Conservation (phyloP, 2,329 filamentous ascomycete species). For the Macroventuria anomochaeta region DNA sequence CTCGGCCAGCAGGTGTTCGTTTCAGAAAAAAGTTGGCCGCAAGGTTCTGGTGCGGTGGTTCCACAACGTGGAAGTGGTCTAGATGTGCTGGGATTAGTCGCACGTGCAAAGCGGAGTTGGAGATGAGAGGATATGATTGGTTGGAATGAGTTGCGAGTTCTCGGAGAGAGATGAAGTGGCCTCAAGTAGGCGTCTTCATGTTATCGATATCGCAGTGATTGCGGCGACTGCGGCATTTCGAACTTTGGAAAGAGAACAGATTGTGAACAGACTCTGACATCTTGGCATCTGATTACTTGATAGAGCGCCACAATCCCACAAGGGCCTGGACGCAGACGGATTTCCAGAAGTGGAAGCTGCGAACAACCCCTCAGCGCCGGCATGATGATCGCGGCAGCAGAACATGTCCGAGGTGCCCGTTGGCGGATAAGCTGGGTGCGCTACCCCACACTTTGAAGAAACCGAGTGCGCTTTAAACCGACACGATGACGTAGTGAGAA, state of each 20-base stretch:
- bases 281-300: neutral
- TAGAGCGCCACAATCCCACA: neutral
- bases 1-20: no score
- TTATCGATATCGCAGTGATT: no score
- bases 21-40: no score
- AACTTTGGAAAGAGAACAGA: no score
- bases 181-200: no score
- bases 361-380: slow-evolving; percentile 1
- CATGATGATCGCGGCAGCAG: slow-evolving; percentile 9
- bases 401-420: slow-evolving; percentile 1
- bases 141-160: neutral
- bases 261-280: neutral
- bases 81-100: slow-evolving; percentile 10
- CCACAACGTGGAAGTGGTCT: slow-evolving; percentile 1
- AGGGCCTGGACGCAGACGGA: neutral
- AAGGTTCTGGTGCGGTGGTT: neutral
- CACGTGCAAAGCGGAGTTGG: neutral
- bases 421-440: slow-evolving; percentile 7
- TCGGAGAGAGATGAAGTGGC: no score
- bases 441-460: slow-evolving; percentile 16
- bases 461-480: neutral
- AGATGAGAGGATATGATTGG: neutral
- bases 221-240: no score
- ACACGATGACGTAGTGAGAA: neutral
- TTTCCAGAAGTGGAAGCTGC: slow-evolving; percentile 8